Evolutionary conservation across 2,329 filamentous ascomycete genomes (phyloP).

Genomic region (Claviceps pusilla): DNA sequence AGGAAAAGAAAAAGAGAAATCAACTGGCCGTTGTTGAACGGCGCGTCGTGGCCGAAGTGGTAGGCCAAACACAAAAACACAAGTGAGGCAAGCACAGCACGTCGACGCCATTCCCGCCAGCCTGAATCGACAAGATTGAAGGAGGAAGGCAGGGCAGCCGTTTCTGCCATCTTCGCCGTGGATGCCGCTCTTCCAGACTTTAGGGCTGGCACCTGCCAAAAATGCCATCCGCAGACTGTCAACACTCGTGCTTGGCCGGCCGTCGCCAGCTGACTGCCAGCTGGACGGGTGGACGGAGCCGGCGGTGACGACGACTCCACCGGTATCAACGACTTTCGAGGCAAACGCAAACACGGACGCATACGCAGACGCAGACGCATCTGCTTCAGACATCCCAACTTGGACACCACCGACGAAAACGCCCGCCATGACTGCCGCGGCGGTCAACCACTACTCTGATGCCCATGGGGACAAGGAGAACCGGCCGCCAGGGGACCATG

Average conservation of each 20-base stretch:
- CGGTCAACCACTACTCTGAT: constrained; percentile 3
- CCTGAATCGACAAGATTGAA: too few relatives aligned
- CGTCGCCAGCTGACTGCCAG: constrained; percentile 11
- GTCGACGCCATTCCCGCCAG: too few relatives aligned
- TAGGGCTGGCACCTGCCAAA: constrained; percentile 17
- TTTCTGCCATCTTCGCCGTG: neutral
- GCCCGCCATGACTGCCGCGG: constrained; percentile 3
- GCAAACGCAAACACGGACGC: neutral
- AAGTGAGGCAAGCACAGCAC: neutral
- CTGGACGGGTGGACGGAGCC: neutral
- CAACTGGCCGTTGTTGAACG: neutral
- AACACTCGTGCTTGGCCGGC: constrained; percentile 10
- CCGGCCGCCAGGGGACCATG: constrained; percentile 7
- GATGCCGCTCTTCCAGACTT: constrained; percentile 16
- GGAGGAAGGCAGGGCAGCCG: too few relatives aligned
- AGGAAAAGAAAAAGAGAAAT: neutral
- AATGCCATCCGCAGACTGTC: constrained; percentile 17
- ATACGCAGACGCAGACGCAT: neutral
- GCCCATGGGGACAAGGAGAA: constrained; percentile 17
- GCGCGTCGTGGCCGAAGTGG: neutral
- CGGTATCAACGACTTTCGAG: constrained; percentile 3
- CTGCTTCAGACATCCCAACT: constrained; percentile 3
- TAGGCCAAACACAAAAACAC: too few relatives aligned
- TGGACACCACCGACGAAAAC: neutral
- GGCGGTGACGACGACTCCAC: neutral